Evolutionary conservation across 257 asterid species (phyloP).

Genomic region (Lycium barbarum): DNA sequence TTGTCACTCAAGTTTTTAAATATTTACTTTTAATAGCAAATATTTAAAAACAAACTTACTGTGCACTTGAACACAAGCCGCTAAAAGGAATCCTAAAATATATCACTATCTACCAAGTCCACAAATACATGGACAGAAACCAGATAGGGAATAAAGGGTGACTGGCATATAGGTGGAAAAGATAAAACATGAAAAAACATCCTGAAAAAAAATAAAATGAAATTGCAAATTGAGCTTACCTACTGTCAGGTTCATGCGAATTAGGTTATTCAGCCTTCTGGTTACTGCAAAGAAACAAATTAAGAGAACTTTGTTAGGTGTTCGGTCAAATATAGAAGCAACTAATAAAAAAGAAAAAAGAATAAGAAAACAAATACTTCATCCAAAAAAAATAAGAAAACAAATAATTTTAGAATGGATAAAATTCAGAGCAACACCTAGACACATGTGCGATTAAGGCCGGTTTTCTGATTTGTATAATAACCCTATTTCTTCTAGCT

Average conservation of each 20-base stretch:
- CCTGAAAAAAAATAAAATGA: not conserved
- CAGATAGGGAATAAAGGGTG: conserved; percentile 2
- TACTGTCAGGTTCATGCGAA: conserved; percentile 40
- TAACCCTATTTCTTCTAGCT: conserved; percentile 1
- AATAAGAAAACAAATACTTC: not conserved
- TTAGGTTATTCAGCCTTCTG: conserved; percentile 38
- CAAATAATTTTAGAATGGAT: not conserved
- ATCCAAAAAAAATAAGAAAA: not conserved
- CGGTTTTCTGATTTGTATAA: not conserved
- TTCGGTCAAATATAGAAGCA: conserved; percentile 5
- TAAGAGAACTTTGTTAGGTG: conserved; percentile 25
- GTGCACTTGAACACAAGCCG: not conserved
- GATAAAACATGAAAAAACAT: not conserved
- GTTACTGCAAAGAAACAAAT: conserved; percentile 52
- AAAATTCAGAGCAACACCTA: not conserved
- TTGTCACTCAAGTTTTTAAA: not conserved
- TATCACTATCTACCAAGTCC: not conserved
- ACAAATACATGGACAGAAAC: conserved; percentile 1
- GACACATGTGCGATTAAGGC: not conserved
- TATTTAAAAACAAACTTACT: not conserved
- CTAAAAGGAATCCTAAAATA: not conserved
- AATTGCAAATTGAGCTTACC: conserved; percentile 45
- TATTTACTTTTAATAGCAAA: not conserved
- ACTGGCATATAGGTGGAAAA: not conserved
- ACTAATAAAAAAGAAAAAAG: not conserved